Evolutionary conservation across 345 rosid genomes (phyloP).

Genomic region (Eucalyptus sideroxylon): DNA sequence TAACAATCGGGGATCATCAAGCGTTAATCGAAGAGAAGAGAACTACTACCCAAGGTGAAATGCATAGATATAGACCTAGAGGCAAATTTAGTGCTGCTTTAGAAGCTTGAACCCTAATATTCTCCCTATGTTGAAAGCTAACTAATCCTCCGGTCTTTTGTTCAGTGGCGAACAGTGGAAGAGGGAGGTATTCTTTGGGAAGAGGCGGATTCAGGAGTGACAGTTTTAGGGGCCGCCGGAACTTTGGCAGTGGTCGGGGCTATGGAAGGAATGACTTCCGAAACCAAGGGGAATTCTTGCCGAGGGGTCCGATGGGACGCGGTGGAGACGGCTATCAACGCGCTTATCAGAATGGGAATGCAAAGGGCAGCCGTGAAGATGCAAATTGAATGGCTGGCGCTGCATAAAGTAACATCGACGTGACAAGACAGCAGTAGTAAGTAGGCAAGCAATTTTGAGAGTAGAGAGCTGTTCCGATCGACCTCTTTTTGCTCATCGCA

Average conservation of each 20-base stretch:
- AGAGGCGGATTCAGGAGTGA: constrained; percentile 3
- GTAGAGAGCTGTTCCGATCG: background rate
- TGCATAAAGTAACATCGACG: background rate
- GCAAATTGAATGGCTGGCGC: background rate
- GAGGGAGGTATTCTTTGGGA: constrained; percentile 1
- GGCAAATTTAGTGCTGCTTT: background rate
- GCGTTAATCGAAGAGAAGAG: constrained; percentile 69
- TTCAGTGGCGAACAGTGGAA: background rate
- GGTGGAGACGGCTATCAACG: constrained; percentile 1
- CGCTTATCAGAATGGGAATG: background rate
- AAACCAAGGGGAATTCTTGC: background rate
- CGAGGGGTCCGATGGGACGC: background rate
- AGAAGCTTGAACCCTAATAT: background rate
- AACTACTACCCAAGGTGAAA: constrained; percentile 51
- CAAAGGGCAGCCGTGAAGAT: background rate
- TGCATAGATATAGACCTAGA: background rate
- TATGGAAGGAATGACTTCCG: constrained; percentile 1
- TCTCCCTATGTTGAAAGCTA: background rate
- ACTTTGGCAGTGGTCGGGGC: background rate
- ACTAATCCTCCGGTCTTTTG: background rate
- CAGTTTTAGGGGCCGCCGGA: constrained; percentile 4
- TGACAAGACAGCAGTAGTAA: background rate
- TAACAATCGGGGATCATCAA: constrained; percentile 41
- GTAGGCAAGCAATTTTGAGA: background rate
- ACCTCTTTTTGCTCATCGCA: background rate